Evolutionary conservation across 306 rosid species (phyloP).

Genomic region (Arachis stenosperma): DNA sequence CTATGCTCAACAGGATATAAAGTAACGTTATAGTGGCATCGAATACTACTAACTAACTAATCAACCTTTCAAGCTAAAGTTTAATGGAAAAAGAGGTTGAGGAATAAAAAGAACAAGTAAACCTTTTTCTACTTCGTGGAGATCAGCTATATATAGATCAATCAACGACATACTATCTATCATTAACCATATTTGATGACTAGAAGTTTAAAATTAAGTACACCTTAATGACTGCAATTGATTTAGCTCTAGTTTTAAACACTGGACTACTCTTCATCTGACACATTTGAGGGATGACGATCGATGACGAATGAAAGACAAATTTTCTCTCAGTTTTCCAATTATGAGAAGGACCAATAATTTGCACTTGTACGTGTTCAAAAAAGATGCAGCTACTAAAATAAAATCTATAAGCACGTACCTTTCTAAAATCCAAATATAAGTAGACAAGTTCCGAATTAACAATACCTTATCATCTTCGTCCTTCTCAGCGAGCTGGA

Average conservation of each 20-base stretch:
- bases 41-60: background rate
- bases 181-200: too few relatives aligned
- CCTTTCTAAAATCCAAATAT: background rate
- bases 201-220: too few relatives aligned
- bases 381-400: constrained; percentile 22
- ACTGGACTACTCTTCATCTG: background rate
- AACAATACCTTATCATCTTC: constrained; percentile 78
- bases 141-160: background rate
- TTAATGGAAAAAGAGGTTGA: constrained; percentile 3
- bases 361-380: constrained; percentile 21
- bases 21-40: constrained; percentile 19
- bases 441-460: background rate
- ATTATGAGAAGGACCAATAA: constrained; percentile 17
- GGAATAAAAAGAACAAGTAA: background rate
- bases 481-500: constrained; percentile 77
- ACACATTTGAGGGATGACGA: background rate
- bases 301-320: background rate
- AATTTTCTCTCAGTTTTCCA: background rate
- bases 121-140: background rate
- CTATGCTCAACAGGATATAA: constrained; percentile 8
- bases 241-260: background rate
- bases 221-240: too few relatives aligned
- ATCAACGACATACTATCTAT: too few relatives aligned
- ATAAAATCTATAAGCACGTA: constrained; percentile 11
- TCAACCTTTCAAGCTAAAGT: constrained; percentile 21